These are phyloP conservation scores for Termitomyces sp. DNA, from an alignment of 768 basidiomycete species.

Conservation along the genomic window DNA sequence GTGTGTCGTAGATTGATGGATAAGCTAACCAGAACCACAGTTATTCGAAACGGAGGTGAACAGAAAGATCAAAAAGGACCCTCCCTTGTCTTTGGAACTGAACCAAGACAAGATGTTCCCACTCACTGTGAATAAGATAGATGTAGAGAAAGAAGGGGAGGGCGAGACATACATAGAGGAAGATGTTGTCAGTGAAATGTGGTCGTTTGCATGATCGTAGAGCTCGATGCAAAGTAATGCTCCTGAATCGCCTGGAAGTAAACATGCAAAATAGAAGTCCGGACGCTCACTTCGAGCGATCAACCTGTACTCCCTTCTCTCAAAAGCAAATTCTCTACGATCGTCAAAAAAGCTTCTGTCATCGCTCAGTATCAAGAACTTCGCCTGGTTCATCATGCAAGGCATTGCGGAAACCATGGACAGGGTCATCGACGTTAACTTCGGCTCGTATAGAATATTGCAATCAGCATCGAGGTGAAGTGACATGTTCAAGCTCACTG, in stretches of 20 bases:
- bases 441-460: background rate
- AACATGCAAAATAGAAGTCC: background rate
- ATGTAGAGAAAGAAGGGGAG: background rate
- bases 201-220: constrained; percentile 3
- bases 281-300: background rate
- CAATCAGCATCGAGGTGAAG: constrained; percentile 1
- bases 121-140: background rate
- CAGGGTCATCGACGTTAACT: background rate
- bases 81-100: constrained; percentile 43
- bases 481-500: background rate
- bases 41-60: constrained; percentile 82
- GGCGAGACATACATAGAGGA: constrained; percentile 1
- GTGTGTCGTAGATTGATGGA: background rate
- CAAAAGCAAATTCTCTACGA: background rate
- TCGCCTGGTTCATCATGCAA: background rate
- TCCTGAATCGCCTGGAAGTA: background rate
- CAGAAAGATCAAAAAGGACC: constrained; percentile 78
- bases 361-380: background rate
- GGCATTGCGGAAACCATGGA: constrained; percentile 2
- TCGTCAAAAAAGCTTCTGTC: background rate
- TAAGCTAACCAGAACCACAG: constrained; percentile 30
- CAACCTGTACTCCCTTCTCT: background rate
- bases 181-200: constrained; percentile 6
- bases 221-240: background rate
- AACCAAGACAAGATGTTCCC: constrained; percentile 15